Conservation (phyloP, 768 basidiomycete species). For the Suillus weaverae region DNA sequence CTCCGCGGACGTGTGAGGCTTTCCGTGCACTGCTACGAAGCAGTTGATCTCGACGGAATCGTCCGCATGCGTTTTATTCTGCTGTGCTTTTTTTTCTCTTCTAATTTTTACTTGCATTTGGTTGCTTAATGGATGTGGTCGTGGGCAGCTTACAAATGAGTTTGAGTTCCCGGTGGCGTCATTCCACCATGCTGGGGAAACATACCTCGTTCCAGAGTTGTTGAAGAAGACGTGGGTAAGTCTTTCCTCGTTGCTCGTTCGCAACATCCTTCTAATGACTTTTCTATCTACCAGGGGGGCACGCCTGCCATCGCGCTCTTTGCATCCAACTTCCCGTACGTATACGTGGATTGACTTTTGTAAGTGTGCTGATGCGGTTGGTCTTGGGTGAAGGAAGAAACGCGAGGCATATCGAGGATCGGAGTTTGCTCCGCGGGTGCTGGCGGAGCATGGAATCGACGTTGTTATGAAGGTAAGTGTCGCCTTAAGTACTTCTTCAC, state of each 20-base stretch:
- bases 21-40: constrained; percentile 42
- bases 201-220: constrained; percentile 78
- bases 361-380: not conserved
- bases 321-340: constrained; percentile 48
- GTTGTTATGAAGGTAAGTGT: constrained; percentile 71
- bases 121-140: not conserved
- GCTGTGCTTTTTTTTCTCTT: not conserved
- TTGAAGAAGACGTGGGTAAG: constrained; percentile 68
- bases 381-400: constrained; percentile 52
- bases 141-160: constrained; percentile 68
- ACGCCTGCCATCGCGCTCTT: constrained; percentile 81
- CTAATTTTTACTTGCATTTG: not conserved
- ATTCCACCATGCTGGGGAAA: constrained; percentile 79
- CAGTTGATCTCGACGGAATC: constrained; percentile 72
- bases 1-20: constrained; percentile 71
- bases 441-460: constrained; percentile 64
- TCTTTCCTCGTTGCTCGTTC: constrained; percentile 1
- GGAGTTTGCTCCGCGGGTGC: constrained; percentile 76
- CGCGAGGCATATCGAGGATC: constrained; percentile 80
- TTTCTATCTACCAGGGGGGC: constrained; percentile 42
- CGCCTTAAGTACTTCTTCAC: not conserved
- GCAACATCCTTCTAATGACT: not conserved
- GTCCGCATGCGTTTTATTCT: constrained; percentile 53
- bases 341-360: not conserved
- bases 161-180: constrained; percentile 79